Percentiles rank a stretch among this genome's conserved stretches.
Evolutionary conservation across 2,329 filamentous ascomycete genomes (phyloP).

Genomic region (Herpotrichia juniperi): DNA sequence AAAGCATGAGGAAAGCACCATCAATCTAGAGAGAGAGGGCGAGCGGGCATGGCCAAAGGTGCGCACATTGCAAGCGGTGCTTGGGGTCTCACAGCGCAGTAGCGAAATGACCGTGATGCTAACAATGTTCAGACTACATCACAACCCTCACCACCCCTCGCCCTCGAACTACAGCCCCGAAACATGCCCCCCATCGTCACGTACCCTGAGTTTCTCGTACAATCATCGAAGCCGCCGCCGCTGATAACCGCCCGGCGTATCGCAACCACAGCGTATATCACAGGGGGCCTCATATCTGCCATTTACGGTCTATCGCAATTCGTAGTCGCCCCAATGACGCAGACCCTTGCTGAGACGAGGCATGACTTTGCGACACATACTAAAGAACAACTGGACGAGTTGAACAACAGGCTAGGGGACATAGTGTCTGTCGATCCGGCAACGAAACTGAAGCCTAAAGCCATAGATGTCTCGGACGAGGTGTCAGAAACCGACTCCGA

Average conservation of each 20-base stretch:
- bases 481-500: constrained; percentile 61
- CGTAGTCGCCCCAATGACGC: constrained; percentile 68
- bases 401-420: constrained; percentile 64
- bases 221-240: constrained; percentile 64
- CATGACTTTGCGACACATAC: constrained; percentile 63
- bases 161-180: constrained; percentile 34
- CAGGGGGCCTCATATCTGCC: constrained; percentile 60
- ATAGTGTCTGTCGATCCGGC: constrained; percentile 68
- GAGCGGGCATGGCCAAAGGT: constrained; percentile 38
- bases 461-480: constrained; percentile 41
- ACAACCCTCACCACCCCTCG: constrained; percentile 13
- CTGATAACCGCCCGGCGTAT: constrained; percentile 63
- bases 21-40: constrained; percentile 26
- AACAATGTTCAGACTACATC: constrained; percentile 22
- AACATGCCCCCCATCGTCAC: constrained; percentile 68
- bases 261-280: constrained; percentile 62
- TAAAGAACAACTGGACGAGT: constrained; percentile 56
- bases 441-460: constrained; percentile 33
- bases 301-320: constrained; percentile 75
- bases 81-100: not conserved
- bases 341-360: constrained; percentile 59
- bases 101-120: constrained; percentile 4
- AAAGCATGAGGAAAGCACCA: constrained; percentile 13
- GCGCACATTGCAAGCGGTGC: constrained; percentile 7
- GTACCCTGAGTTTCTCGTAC: constrained; percentile 69